A percentile compares a stretch with the other conserved stretches of the same genome.
phyloP scores from a whole-genome alignment of 106 monocot species.

The Acorus calamus region DNA sequence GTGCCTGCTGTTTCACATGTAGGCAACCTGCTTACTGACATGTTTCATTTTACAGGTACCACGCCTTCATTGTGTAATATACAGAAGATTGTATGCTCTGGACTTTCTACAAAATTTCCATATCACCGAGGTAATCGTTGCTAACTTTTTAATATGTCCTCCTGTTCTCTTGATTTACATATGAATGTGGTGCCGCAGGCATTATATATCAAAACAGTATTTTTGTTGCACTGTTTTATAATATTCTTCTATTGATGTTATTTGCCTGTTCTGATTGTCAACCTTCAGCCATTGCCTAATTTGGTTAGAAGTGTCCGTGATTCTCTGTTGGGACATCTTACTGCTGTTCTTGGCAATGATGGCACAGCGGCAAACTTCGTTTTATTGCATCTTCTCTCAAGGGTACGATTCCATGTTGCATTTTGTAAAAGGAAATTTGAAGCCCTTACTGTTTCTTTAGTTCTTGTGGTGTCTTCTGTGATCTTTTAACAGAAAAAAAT shows the following conservation, averaged over 20 bases:
- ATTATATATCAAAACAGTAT: too few relatives aligned
- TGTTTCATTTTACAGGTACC: slow-evolving; percentile 51
- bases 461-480: too few relatives aligned
- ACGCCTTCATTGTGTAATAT: slow-evolving; percentile 74
- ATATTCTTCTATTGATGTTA: too few relatives aligned
- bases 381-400: slow-evolving; percentile 83
- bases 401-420: slow-evolving; percentile 25
- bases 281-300: slow-evolving; percentile 41
- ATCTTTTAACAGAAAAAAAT: too few relatives aligned
- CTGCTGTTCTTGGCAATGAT: slow-evolving; percentile 66
- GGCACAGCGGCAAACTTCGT: slow-evolving; percentile 63
- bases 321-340: slow-evolving; percentile 62
- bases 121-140: slow-evolving; percentile 38
- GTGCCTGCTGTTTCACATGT: not conserved
- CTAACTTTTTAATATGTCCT: slow-evolving; percentile 3
- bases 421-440: not conserved
- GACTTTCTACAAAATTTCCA: slow-evolving; percentile 48
- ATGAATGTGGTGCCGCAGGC: too few relatives aligned
- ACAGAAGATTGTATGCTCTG: slow-evolving; percentile 39
- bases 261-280: not conserved
- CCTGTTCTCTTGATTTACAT: not conserved
- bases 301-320: slow-evolving; percentile 44
- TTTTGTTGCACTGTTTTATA: too few relatives aligned
- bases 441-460: too few relatives aligned
- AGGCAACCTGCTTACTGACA: not conserved